Evolutionary conservation across 345 rosid species (phyloP).

Genomic region (Raphanus raphanistrum): DNA sequence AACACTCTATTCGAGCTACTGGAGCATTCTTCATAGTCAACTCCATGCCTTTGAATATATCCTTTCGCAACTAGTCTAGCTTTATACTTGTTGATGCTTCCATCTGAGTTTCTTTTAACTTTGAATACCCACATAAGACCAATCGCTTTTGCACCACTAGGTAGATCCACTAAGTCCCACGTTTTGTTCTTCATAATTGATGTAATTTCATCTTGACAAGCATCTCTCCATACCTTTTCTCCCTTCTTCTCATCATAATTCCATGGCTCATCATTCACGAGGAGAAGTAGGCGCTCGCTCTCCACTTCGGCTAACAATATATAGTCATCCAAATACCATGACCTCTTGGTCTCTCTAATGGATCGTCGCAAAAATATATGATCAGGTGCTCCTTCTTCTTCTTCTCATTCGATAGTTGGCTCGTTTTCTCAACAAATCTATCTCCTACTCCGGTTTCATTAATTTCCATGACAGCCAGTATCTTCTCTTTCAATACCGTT

Average conservation of each 20-base stretch:
- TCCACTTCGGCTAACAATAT: not conserved
- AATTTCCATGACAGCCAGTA: no score
- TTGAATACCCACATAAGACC: not conserved
- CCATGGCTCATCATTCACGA: not conserved
- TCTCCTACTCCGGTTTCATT: no score
- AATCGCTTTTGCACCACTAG: not conserved
- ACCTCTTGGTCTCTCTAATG: accelerated
- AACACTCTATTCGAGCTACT: not conserved
- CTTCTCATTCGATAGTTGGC: no score
- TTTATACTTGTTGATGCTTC: not conserved
- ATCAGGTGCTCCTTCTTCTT: no score
- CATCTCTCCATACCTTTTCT: not conserved
- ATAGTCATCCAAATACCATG: not conserved
- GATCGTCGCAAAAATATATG: not conserved
- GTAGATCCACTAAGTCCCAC: not conserved
- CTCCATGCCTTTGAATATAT: not conserved
- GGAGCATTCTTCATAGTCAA: not conserved
- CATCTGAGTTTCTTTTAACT: not conserved
- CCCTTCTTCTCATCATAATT: not conserved
- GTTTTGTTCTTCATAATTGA: not conserved
- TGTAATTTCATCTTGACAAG: not conserved
- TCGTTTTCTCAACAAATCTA: no score
- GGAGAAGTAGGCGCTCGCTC: not conserved
- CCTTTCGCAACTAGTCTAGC: not conserved
- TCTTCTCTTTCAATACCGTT: not conserved